phyloP scores from a whole-genome alignment of 306 rosid genomes.

The Vigna angularis region DNA sequence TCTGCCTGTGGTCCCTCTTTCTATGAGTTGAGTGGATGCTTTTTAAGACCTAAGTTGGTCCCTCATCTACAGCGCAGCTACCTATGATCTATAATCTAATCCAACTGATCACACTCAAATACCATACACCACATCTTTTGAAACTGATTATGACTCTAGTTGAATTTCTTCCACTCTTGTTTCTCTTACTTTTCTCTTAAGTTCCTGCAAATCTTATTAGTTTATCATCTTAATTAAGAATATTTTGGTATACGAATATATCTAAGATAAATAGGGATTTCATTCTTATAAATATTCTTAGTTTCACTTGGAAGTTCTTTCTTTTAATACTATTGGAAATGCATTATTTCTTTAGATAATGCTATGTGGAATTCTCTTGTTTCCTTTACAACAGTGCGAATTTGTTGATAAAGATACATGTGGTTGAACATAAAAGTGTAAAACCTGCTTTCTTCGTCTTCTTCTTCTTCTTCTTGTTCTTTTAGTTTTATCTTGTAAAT shows the following conservation, averaged over 20 bases:
- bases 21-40: slow-evolving; percentile 66
- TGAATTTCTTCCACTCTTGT: slow-evolving; percentile 38
- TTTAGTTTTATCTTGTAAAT: neutral
- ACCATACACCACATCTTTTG: slow-evolving; percentile 63
- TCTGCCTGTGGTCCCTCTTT: slow-evolving; percentile 64
- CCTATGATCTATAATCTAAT: slow-evolving; percentile 50
- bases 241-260: neutral
- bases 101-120: slow-evolving; percentile 48
- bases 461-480: neutral
- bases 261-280: neutral
- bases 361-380: slow-evolving; percentile 45
- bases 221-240: neutral
- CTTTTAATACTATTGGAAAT: slow-evolving; percentile 14
- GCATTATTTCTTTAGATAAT: slow-evolving; percentile 34
- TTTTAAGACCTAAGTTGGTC: slow-evolving; percentile 87
- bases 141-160: slow-evolving; percentile 42
- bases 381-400: slow-evolving; percentile 21
- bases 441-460: neutral
- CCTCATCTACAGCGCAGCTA: slow-evolving; percentile 62
- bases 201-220: slow-evolving; percentile 8
- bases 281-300: neutral
- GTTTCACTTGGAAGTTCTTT: neutral
- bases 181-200: neutral
- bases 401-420: slow-evolving; percentile 50
- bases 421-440: slow-evolving; percentile 12